These are phyloP conservation scores for Irpex sp. DNA, from an alignment of 1,284 basidiomycete genomes.

Conservation along the genomic window DNA sequence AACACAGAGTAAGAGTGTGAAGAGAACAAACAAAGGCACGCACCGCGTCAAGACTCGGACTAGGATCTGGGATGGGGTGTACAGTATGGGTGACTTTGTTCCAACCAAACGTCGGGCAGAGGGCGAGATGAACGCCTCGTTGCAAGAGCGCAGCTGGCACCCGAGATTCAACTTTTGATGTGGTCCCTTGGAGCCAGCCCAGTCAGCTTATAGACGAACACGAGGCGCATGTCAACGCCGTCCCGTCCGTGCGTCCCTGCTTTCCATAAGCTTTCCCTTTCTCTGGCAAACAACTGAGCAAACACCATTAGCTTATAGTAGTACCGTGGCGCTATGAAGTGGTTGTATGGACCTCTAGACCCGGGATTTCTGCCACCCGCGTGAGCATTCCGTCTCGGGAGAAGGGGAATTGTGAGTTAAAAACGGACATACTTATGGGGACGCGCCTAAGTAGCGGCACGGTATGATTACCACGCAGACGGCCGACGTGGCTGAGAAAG, in stretches of 20 bases:
- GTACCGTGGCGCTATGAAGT: conserved; percentile 11
- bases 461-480: neutral
- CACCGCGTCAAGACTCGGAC: neutral
- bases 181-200: conserved; percentile 4
- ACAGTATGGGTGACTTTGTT: neutral
- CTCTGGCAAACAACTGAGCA: neutral
- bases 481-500: neutral
- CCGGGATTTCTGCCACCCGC: neutral
- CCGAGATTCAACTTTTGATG: conserved; percentile 4
- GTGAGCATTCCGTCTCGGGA: neutral
- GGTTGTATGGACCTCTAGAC: neutral
- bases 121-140: conserved; percentile 28
- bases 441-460: neutral
- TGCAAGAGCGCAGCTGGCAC: conserved; percentile 17
- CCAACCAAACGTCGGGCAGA: conserved; percentile 12
- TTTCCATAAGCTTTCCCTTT: neutral
- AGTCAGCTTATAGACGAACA: conserved; percentile 9
- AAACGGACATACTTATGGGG: too few relatives aligned
- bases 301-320: conserved; percentile 8
- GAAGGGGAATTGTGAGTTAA: neutral
- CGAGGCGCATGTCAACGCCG: conserved; percentile 15
- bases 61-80: neutral
- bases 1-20: conserved; percentile 1
- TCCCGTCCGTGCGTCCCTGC: neutral
- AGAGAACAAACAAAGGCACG: neutral